Percentiles rank a stretch among this genome's conserved stretches.
Conservation (phyloP, 2,329 filamentous ascomycete genomes). For the Trichoderma brevicompactum region DNA sequence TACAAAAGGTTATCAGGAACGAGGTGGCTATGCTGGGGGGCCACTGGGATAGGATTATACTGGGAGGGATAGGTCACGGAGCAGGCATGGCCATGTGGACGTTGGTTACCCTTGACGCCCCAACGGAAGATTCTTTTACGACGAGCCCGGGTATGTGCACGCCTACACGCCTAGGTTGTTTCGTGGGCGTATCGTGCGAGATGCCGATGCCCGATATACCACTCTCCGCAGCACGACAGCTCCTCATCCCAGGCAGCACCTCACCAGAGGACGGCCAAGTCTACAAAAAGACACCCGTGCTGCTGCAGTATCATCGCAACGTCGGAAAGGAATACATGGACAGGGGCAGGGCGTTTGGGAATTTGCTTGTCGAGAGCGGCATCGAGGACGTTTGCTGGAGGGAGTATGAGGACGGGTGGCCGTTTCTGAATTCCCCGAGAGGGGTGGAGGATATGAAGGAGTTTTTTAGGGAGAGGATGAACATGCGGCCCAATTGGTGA, state of each 20-base stretch:
- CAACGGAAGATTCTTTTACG: background rate
- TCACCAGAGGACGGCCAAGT: background rate
- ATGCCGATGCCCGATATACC: background rate
- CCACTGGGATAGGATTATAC: conserved; percentile 19
- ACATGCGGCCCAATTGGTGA: conserved; percentile 18
- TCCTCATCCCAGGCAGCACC: background rate
- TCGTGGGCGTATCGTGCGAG: conserved; percentile 17
- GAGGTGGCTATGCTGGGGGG: conserved; percentile 16
- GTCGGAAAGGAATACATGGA: background rate
- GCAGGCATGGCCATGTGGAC: conserved; percentile 15
- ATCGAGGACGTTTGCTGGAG: conserved; percentile 13
- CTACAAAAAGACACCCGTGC: conserved; percentile 13
- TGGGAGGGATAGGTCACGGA: conserved; percentile 19
- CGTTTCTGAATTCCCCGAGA: conserved; percentile 18
- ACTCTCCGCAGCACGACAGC: background rate
- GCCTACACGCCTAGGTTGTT: conserved; percentile 4
- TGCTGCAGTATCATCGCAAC: conserved; percentile 12
- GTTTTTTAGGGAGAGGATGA: conserved; percentile 6
- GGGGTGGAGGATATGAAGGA: conserved; percentile 25
- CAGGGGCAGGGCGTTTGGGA: background rate
- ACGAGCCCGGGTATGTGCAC: background rate
- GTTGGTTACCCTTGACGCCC: background rate
- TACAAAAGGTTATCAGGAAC: conserved; percentile 11
- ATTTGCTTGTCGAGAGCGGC: background rate
- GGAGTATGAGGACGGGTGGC: conserved; percentile 14